Evolutionary conservation across 176 grass and related monocot genomes (phyloP), one percentile per base, ranked within the genome.

Genomic region (Saccharum officinarum): DNA sequence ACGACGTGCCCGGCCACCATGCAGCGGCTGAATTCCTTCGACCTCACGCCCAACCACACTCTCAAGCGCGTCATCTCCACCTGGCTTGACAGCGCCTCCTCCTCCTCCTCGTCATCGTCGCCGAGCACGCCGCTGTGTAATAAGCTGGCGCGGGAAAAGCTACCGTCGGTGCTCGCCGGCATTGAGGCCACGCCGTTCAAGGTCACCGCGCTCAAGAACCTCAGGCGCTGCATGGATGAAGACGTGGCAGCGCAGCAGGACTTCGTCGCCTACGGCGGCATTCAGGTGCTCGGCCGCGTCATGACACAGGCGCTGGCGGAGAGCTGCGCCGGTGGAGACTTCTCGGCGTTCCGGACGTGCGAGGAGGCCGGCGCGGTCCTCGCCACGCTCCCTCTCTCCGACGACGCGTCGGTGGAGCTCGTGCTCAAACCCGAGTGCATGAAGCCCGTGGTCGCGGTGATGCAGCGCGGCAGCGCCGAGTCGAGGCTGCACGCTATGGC

Each of bases 31-130:
- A 50, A 71, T 17, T 88, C 39, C 84, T 54, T 86, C n/a, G 88
- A 97, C 37, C 92, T 97, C 80, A 97, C 86, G 14, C 95, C 95
- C 8, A 97, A 97, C 88, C 90, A 92, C 86, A 94, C 92, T 34
- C 90, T 97, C 45, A 92, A 86, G 84, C 87, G 84, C 71, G 88
- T 97, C 90, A 97, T 97, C 52, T 82, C 87, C 13, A 83, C 90
- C 25, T 97, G 91, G 92, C 77, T 83, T 59, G 73, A 93, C n/a
- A 45, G 28, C 20, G 26, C 84, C 0, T 50, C 83, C 28, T 55
- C 76, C 20, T 76, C 33, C 33, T 33, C 33, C 3, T 33, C 33
- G 33, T 33, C 33, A 33, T 33, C 85, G 22, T 78, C 87, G 0
- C 66, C 84, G 5, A 73, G 84, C 14, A 80, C 73, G 59, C 73